phyloP scores from a whole-genome alignment of 148 eudicot species.

The Bassia scoparia region DNA sequence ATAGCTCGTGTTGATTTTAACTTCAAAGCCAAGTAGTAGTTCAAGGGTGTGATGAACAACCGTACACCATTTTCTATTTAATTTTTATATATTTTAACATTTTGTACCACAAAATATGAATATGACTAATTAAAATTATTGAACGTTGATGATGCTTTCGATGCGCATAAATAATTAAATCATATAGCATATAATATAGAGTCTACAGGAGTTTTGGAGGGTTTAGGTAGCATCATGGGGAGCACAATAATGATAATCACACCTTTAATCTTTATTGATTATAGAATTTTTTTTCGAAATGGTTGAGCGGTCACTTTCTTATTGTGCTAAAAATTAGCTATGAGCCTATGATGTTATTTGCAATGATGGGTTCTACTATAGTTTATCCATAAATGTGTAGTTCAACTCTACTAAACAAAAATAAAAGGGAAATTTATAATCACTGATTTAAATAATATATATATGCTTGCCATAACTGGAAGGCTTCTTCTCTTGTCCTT shows the following conservation, averaged over 20 bases:
- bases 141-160: not conserved
- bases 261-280: slow-evolving; percentile 22
- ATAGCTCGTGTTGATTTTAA: not conserved
- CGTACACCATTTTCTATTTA: slow-evolving; percentile 11
- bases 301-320: slow-evolving; percentile 32
- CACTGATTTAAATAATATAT: not conserved
- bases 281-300: slow-evolving; percentile 11
- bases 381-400: slow-evolving; percentile 1
- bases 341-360: slow-evolving; percentile 20
- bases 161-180: not conserved
- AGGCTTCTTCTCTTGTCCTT: not conserved
- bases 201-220: slow-evolving; percentile 13
- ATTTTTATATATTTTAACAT: not conserved
- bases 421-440: not conserved
- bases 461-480: not conserved
- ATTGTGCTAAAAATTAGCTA: slow-evolving; percentile 24
- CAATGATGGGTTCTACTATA: slow-evolving; percentile 12
- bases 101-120: not conserved
- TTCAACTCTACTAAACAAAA: not conserved
- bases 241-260: slow-evolving; percentile 26
- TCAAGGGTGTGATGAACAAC: not conserved
- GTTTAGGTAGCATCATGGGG: slow-evolving; percentile 25
- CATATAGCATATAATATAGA: not conserved
- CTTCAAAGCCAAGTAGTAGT: slow-evolving; percentile 22
- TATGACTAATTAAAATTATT: not conserved